Evolutionary conservation across 78 protist genomes (phyloP).

Genomic region (Emiliania huxleyi): DNA sequence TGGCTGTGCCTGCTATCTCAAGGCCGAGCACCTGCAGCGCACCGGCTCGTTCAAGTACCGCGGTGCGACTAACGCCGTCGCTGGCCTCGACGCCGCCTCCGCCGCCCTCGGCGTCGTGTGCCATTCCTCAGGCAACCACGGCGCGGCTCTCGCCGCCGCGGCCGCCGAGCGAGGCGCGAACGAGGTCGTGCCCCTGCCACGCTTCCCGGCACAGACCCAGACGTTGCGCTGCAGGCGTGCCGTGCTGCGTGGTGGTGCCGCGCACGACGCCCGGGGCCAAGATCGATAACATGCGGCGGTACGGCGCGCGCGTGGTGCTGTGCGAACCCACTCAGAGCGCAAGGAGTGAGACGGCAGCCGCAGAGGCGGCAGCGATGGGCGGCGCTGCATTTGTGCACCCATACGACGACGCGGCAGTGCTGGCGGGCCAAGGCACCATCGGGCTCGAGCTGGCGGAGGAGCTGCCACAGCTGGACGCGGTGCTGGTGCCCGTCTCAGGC

Average conservation of each 20-base stretch:
- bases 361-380: not conserved
- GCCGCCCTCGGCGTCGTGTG: not conserved
- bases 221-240: too few species aligned
- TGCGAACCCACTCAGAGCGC: constrained; percentile 65
- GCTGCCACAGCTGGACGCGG: constrained; percentile 62
- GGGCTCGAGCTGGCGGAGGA: constrained; percentile 69
- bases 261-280: constrained; percentile 55
- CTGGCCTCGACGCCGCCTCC: constrained; percentile 23
- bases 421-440: constrained; percentile 86
- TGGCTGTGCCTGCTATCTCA: constrained; percentile 49
- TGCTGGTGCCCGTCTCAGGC: constrained; percentile 77
- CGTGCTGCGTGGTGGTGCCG: constrained; percentile 70
- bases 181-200: too few species aligned
- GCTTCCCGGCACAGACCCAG: too few species aligned
- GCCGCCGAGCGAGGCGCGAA: constrained; percentile 50
- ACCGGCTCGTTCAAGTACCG: constrained; percentile 77
- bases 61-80: constrained; percentile 70
- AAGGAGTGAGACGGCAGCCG: constrained; percentile 32
- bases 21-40: constrained; percentile 72
- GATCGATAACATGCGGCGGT: constrained; percentile 44
- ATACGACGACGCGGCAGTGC: constrained; percentile 64
- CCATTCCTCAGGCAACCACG: constrained; percentile 71
- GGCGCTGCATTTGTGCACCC: constrained; percentile 68
- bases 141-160: constrained; percentile 76
- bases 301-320: constrained; percentile 24